Evolutionary conservation across 73 alveolate species (phyloP), one percentile per base, ranked within the genome.

Genomic region (Urostyla sp.): DNA sequence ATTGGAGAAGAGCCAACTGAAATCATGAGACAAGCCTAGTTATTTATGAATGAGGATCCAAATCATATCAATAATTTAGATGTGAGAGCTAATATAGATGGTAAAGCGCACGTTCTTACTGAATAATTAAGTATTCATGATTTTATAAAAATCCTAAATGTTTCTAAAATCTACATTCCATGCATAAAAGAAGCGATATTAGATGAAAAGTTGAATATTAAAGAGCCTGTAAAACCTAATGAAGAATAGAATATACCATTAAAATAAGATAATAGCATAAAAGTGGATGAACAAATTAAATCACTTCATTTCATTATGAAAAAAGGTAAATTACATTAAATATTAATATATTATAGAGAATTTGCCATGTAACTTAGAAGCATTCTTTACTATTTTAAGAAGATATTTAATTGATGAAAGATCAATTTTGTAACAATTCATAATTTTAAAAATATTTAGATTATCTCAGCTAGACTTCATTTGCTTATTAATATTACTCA

Each of bases 321-420:
- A 38, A 21, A 63, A 63, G 79, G 79, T 63, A 63, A 13, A 16
- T 63, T 40, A 58, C 18, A 35, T 35, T 10, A 31, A 13, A 15
- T 31, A 24, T 37, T 43, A 37, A 43, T 58, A 5, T 13, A 35
- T 4, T 59, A 15, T 63, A 63, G 79, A 63, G 28, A 63, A 63
- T 11, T 16, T 63, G 7, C 50, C 50, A 3, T 32, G 32, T 8
- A 63, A 57, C n/a, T 50, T 63, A 6, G 79, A 63, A 1, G 44
- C 21, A 13, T 63, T 63, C 60, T 63, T 63, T 40, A 63, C 79
- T 3, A 13, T 63, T 15, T 34, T 63, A 3, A 63, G 79, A 23
- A 18, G 79, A 3, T 63, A 63, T 63, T 48, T 63, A 16, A 63
- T 63, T 24, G 44, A 63, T 40, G 79, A 63, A 43, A 35, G 79